Base-by-base conservation (phyloP, 768 basidiomycete genomes). In the Termitomyces titanicus region DNA sequence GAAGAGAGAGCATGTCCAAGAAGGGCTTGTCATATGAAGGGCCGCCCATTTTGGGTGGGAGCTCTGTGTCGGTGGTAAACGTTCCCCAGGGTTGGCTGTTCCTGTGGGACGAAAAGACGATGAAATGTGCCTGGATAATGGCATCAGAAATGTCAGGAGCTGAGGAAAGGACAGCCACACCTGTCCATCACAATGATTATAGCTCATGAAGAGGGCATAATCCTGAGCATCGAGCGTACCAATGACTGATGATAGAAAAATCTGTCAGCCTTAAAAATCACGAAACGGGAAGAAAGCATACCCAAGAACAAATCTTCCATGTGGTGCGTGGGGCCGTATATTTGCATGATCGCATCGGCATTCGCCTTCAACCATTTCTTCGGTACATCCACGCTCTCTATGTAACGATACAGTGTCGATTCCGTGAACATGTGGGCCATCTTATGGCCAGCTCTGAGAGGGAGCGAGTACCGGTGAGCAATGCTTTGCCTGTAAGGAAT, bases 311-410 rank as follows among this genome's bases (percentile, higher is more conserved):
- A 65, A 59, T 87, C 85, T 62, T 88, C 84, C 62, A 88, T 79
- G 4, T 68, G 71, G 59, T 81, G 79, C 45, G 65, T 58, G 33
- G 63, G 15, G 5, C 76, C 81, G 65, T 80, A 91, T 17, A 79
- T 67, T 40, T 79, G 66, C 70, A 91, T 61, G 59, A 94, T 84
- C 20, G 72, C 64, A 54, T 88, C 80, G 25, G 84, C 81, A 61
- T 92, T 86, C 3, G 79, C 76, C 54, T 79, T 80, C 68, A 94
- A 87, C 88, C 91, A 94, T 55, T 72, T 78, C 62, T 82, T 85
- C 0, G 89, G 82, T 10, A 83, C 79, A 7, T 82, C 79, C 44
- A 88, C 61, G 38, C 78, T 75, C 53, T 84, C 79, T 57, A 91
- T 75, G 61, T 86, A 90, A 17, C 76, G 78, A 67, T 89, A 89